These are phyloP conservation scores for Polyporus tsugae DNA, from an alignment of 1,284 basidiomycete species.

Conservation along the genomic window DNA sequence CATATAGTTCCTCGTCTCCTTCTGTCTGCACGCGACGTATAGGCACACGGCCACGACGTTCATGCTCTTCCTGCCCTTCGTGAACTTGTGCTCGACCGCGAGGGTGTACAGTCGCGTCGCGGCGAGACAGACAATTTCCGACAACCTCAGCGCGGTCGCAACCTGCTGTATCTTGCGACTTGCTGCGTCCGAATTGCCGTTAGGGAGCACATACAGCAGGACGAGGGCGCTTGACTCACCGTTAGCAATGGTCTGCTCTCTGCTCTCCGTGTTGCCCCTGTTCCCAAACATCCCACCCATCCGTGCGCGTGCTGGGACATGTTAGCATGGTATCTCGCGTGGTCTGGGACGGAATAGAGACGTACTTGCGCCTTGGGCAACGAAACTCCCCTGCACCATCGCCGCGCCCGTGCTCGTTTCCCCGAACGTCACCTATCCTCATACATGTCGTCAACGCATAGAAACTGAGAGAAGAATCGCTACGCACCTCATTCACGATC, in stretches of 20 bases:
- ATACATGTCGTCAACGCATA: neutral
- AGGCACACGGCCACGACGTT: conserved; percentile 96
- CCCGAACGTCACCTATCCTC: conserved; percentile 83
- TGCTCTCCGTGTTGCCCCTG: conserved; percentile 77
- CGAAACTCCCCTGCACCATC: conserved; percentile 94
- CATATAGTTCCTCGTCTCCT: conserved; percentile 93
- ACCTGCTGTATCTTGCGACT: conserved; percentile 85
- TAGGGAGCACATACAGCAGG: neutral
- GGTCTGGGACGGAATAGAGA: conserved; percentile 30
- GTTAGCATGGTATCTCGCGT: neutral
- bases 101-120: conserved; percentile 93
- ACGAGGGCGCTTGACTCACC: conserved; percentile 55
- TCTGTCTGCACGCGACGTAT: conserved; percentile 93
- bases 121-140: conserved; percentile 81
- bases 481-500: conserved; percentile 79
- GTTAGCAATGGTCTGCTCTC: conserved; percentile 90
- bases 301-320: conserved; percentile 73
- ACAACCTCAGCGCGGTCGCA: conserved; percentile 80
- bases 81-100: conserved; percentile 94
- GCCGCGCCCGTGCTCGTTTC: conserved; percentile 94
- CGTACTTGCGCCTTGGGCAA: conserved; percentile 93
- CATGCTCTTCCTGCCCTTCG: conserved; percentile 90
- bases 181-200: conserved; percentile 54
- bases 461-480: neutral
- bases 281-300: conserved; percentile 85